These are phyloP conservation scores for Raphanus raphanistrum DNA, from an alignment of 345 rosid genomes.

Conservation along the genomic window DNA sequence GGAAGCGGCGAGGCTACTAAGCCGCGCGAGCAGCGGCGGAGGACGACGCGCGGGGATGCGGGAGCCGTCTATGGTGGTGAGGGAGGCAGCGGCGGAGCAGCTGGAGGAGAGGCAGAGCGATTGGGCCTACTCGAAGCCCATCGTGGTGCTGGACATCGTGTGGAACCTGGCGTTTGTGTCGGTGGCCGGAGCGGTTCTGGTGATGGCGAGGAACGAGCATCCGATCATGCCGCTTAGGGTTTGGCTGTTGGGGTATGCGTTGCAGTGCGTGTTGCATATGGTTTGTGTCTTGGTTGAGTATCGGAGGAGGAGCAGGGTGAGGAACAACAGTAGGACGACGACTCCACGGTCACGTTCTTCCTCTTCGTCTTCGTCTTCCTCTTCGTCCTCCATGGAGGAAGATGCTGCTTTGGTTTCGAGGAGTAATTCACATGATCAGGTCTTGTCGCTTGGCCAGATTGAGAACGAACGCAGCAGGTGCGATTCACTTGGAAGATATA, in stretches of 20 bases:
- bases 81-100: constrained; percentile 46
- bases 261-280: constrained; percentile 88
- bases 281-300: constrained; percentile 79
- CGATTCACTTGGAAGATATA: neutral
- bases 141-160: constrained; percentile 57
- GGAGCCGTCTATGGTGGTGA: constrained; percentile 42
- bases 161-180: constrained; percentile 66
- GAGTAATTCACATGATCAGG: constrained; percentile 53
- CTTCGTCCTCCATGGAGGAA: constrained; percentile 44
- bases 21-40: constrained; percentile 37
- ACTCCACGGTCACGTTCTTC: constrained; percentile 35
- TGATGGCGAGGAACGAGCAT: constrained; percentile 58
- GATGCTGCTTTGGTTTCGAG: constrained; percentile 52
- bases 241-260: constrained; percentile 80
- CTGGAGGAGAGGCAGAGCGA: constrained; percentile 46
- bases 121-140: constrained; percentile 55
- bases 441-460: constrained; percentile 62
- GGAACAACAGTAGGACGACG: constrained; percentile 31
- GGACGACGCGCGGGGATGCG: constrained; percentile 30
- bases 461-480: constrained; percentile 71
- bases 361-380: constrained; percentile 35
- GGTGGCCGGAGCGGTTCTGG: constrained; percentile 44
- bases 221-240: constrained; percentile 77
- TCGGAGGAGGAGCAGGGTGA: constrained; percentile 63
- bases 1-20: constrained; percentile 65